Evolutionary conservation across 169 alveolate genomes (phyloP).

Genomic region (Perkinsus chesapeaki): DNA sequence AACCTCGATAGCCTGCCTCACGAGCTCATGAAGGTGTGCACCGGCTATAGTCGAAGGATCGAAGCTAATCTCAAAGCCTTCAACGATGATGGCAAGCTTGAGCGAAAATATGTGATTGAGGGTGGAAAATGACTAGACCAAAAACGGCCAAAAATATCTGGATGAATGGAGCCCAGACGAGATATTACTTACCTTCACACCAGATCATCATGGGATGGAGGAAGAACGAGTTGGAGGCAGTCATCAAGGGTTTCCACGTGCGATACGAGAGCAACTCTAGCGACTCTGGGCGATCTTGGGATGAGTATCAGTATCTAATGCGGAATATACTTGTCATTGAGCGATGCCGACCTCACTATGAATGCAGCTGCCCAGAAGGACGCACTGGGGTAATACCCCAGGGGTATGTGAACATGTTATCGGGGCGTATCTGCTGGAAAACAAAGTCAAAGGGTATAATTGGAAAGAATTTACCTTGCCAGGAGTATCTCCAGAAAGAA

Average conservation of each 20-base stretch:
- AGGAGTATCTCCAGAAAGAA: background rate
- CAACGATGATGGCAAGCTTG: background rate
- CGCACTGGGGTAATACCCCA: too few relatives aligned
- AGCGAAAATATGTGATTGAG: background rate
- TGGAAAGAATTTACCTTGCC: background rate
- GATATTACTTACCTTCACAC: background rate
- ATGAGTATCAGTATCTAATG: background rate
- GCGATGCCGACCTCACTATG: background rate
- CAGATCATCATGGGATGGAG: background rate
- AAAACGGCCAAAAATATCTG: background rate
- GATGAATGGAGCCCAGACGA: background rate
- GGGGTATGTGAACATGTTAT: background rate
- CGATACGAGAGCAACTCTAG: background rate
- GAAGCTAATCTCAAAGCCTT: background rate
- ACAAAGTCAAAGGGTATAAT: background rate
- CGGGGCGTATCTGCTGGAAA: background rate
- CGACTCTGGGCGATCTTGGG: background rate
- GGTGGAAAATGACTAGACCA: background rate
- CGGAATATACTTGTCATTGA: background rate
- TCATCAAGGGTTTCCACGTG: background rate
- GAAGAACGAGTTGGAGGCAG: background rate
- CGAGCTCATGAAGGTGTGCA: background rate
- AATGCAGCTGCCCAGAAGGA: background rate
- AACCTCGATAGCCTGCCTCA: background rate
- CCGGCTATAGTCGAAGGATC: background rate